Percentiles rank a stretch among this genome's conserved stretches.
Conservation (phyloP, 805 yeast species). For the Lipomyces sp. region DNA sequence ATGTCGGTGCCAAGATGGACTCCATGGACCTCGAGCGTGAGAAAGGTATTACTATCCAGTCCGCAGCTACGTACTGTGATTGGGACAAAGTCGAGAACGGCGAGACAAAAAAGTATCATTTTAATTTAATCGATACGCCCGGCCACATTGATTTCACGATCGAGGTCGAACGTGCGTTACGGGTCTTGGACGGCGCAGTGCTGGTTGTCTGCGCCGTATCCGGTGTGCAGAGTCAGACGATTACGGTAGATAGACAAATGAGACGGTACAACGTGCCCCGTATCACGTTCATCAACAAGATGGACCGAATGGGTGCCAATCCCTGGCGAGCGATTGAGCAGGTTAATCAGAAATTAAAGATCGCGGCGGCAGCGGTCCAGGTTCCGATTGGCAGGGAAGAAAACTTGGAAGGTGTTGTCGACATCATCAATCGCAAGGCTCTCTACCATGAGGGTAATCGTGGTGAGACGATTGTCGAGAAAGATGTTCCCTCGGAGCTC, state of each 20-base stretch:
- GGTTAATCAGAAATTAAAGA: slow-evolving; percentile 80
- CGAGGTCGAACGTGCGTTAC: slow-evolving; percentile 97
- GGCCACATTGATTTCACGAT: slow-evolving; percentile 99
- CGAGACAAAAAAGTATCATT: slow-evolving; percentile 70
- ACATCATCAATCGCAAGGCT: slow-evolving; percentile 85
- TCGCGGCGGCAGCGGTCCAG: slow-evolving; percentile 96
- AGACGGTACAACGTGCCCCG: slow-evolving; percentile 97
- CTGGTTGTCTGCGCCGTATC: slow-evolving; percentile 97
- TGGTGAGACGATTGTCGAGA: slow-evolving; percentile 74
- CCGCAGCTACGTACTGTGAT: slow-evolving; percentile 97
- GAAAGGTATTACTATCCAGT: slow-evolving; percentile 97
- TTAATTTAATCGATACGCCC: slow-evolving; percentile 96
- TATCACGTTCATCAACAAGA: slow-evolving; percentile 92
- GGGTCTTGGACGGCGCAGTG: slow-evolving; percentile 98
- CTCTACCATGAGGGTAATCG: slow-evolving; percentile 86
- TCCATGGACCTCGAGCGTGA: slow-evolving; percentile 98
- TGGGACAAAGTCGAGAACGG: slow-evolving; percentile 58
- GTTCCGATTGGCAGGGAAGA: slow-evolving; percentile 96
- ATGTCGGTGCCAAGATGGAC: slow-evolving; percentile 99
- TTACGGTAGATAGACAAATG: slow-evolving; percentile 99
- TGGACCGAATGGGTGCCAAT: slow-evolving; percentile 99
- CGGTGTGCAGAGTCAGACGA: slow-evolving; percentile 98
- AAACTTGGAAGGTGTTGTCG: slow-evolving; percentile 84
- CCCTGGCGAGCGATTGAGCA: slow-evolving; percentile 96
- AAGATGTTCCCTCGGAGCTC: slow-evolving; percentile 77